phyloP scores from a whole-genome alignment of 2,329 filamentous ascomycete genomes.

The Chrysoporthe austroafricana region DNA sequence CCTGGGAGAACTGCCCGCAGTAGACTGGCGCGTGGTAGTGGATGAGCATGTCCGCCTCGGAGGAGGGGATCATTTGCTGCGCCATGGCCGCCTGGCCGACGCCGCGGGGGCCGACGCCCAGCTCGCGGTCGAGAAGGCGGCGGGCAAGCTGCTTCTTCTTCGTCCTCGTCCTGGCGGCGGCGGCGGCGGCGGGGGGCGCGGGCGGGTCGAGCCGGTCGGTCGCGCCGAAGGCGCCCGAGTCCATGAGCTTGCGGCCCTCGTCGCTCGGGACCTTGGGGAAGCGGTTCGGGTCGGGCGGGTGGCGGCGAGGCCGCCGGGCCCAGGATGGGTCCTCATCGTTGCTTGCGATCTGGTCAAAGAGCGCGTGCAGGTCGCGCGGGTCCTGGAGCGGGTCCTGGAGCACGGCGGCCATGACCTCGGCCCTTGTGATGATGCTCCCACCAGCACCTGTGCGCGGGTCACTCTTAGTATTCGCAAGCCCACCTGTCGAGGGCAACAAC shows the following conservation, averaged over 20 bases:
- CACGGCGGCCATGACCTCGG: too few species aligned
- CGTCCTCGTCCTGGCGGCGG: slow-evolving; percentile 47
- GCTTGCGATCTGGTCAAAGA: slow-evolving; percentile 41
- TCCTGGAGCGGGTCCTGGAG: slow-evolving; percentile 42
- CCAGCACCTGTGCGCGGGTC: slow-evolving; percentile 18
- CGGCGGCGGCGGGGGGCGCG: not conserved
- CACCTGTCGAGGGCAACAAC: not conserved
- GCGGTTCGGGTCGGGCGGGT: slow-evolving; percentile 53
- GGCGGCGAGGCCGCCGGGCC: slow-evolving; percentile 47
- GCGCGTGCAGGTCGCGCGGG: slow-evolving; percentile 40
- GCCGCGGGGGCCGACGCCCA: slow-evolving; percentile 69
- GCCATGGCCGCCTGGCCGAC: slow-evolving; percentile 68
- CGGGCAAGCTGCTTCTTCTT: slow-evolving; percentile 65
- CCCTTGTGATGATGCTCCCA: too few species aligned
- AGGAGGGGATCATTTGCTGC: slow-evolving; percentile 76
- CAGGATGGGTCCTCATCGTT: slow-evolving; percentile 36
- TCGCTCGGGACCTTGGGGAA: slow-evolving; percentile 88
- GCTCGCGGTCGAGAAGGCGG: slow-evolving; percentile 78
- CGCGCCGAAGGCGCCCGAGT: slow-evolving; percentile 77
- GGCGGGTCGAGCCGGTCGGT: slow-evolving; percentile 50
- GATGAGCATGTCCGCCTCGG: slow-evolving; percentile 81
- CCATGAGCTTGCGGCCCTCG: slow-evolving; percentile 77
- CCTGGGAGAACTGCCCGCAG: slow-evolving; percentile 93
- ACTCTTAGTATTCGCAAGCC: slow-evolving; percentile 17
- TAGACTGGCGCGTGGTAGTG: slow-evolving; percentile 87